Evolutionary conservation across 495 filamentous ascomycete genomes (phyloP).

Genomic region (Parmelia sp.): DNA sequence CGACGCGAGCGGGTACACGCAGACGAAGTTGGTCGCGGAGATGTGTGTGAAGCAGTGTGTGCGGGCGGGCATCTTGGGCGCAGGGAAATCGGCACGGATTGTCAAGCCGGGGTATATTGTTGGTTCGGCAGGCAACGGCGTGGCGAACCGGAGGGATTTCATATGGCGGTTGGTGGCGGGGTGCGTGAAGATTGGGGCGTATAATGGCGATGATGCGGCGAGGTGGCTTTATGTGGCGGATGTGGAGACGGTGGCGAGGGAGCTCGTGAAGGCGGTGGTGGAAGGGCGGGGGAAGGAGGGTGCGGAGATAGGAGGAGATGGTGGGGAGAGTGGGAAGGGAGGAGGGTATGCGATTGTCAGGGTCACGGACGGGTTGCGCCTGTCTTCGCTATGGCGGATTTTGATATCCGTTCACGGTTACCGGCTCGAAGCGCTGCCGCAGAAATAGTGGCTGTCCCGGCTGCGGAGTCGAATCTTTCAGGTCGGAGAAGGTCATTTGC

Average conservation of each 20-base stretch:
- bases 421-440: too few relatives aligned
- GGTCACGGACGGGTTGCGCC: too few relatives aligned
- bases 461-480: too few relatives aligned
- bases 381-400: too few relatives aligned
- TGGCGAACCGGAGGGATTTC: constrained; percentile 33
- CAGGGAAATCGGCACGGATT: constrained; percentile 9
- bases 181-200: constrained; percentile 25
- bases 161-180: constrained; percentile 34
- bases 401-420: too few relatives aligned
- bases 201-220: constrained; percentile 24
- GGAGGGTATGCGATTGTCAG: too few relatives aligned
- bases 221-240: constrained; percentile 28
- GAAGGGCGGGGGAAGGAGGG: too few relatives aligned
- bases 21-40: constrained; percentile 36
- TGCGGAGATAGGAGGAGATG: too few relatives aligned
- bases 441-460: too few relatives aligned
- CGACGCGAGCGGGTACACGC: constrained; percentile 29
- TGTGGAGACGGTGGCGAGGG: not conserved
- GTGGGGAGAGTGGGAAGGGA: too few relatives aligned
- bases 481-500: too few relatives aligned
- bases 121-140: constrained; percentile 26
- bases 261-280: too few relatives aligned
- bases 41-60: constrained; percentile 21
- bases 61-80: not conserved
- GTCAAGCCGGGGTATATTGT: constrained; percentile 36